Conservation (phyloP, 1,284 basidiomycete species). For the Rhodofomes roseus region DNA sequence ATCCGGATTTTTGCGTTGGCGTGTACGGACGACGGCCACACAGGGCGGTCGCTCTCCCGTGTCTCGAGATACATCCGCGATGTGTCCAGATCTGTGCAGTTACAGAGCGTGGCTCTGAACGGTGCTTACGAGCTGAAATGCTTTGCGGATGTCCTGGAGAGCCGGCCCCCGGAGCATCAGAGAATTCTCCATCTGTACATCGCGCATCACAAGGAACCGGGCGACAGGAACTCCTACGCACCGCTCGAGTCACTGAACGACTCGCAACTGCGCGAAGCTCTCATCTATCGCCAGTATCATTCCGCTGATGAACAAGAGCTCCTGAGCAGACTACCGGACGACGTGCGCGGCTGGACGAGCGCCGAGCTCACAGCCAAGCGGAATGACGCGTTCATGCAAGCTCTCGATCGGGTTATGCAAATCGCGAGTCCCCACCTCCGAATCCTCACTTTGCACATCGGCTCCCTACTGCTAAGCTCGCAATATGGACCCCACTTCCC, state of each 20-base stretch:
- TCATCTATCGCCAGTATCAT: background rate
- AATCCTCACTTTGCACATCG: constrained; percentile 1
- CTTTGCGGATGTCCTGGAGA: background rate
- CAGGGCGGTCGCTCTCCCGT: constrained; percentile 1
- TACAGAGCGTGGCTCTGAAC: constrained; percentile 1
- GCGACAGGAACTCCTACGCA: background rate
- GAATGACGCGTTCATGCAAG: background rate
- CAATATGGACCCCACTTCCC: background rate
- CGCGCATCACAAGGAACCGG: background rate
- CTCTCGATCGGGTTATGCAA: background rate
- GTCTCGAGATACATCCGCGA: constrained; percentile 5
- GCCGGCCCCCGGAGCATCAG: background rate
- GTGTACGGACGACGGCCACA: constrained; percentile 5
- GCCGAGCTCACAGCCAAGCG: background rate
- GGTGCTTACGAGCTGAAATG: background rate
- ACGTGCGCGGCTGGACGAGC: background rate
- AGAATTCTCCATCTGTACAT: background rate
- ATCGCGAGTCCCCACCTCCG: background rate
- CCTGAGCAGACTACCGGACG: background rate
- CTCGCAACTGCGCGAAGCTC: background rate
- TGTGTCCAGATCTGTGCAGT: background rate
- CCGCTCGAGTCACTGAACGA: background rate
- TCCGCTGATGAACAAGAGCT: background rate
- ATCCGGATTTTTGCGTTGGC: constrained; percentile 1
- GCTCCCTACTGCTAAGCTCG: background rate